Conservation (phyloP, 768 basidiomycete genomes). For the Dioszegia hungarica region DNA sequence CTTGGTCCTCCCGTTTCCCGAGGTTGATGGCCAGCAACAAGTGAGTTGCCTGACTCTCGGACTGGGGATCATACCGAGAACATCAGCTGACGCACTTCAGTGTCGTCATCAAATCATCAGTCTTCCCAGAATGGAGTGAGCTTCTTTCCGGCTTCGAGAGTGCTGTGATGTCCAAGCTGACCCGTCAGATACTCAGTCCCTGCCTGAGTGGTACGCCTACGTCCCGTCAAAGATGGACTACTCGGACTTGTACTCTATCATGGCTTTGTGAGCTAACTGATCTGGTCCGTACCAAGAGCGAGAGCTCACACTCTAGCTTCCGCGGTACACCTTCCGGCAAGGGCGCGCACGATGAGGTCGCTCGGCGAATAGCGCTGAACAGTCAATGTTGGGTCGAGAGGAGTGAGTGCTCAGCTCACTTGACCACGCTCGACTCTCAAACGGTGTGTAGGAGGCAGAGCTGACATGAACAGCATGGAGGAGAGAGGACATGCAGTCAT, state of each 20-base stretch:
- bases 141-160: neutral
- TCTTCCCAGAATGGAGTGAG: constrained; percentile 51
- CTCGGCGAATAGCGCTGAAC: constrained; percentile 49
- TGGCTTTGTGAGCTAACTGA: constrained; percentile 45
- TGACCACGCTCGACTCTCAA: too few relatives aligned
- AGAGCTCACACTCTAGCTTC: constrained; percentile 39
- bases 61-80: too few relatives aligned
- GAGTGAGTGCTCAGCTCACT: constrained; percentile 30
- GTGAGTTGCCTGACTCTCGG: constrained; percentile 27
- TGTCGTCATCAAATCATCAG: constrained; percentile 49
- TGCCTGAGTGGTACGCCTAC: constrained; percentile 50
- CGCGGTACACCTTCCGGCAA: constrained; percentile 45
- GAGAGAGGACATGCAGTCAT: constrained; percentile 45
- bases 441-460: neutral
- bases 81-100: too few relatives aligned
- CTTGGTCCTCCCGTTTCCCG: constrained; percentile 50
- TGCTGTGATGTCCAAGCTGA: neutral
- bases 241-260: constrained; percentile 49
- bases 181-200: constrained; percentile 40
- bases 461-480: constrained; percentile 35
- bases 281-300: neutral
- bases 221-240: constrained; percentile 51
- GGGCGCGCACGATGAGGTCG: constrained; percentile 49
- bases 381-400: constrained; percentile 50
- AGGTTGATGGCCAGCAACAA: constrained; percentile 49